Base-by-base conservation (phyloP, 2,329 filamentous ascomycete species). In the Pezizomycotina sp. region DNA sequence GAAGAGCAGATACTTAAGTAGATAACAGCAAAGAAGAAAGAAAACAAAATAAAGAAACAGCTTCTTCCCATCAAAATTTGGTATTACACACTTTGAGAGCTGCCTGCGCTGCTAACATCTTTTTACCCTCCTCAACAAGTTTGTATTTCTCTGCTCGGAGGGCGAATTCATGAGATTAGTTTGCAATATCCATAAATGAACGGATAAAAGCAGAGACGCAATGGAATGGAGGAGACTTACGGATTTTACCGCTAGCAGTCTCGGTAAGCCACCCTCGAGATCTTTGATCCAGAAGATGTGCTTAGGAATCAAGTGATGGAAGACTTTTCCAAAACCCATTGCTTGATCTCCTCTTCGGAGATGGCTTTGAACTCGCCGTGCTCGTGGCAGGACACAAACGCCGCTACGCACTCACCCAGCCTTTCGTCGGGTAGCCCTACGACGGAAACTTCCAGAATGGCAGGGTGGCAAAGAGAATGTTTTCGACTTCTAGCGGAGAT, bases 241-340 rank as follows among this genome's bases (percentile, higher is more conserved):
- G 82, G 37, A 95, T 84, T 69, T 98, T 98, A 15, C 86, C 86
- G 55, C 82, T 92, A 4, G 83, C 79, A 22, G 89, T 98, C 67
- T 92, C 26, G 43, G 23, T 29, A 27, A 30, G 22, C 36, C 27
- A 22, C 31, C 23, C n/a, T 34, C 26, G 21, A 38, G 26, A 25
- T 28, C 30, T 16, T 12, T 28, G 7, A 37, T 38, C 29, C 28
- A 42, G 15, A 35, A 36, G 6, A 31, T 24, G 28, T 27, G 58
- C 64, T 55, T 56, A 68, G 67, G 65, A 22, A 75, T 56, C 53
- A 93, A 70, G 57, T 86, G 79, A 47, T 71, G 19, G 67, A 69
- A 44, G 95, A 56, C 31, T 65, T 69, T 38, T 64, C 60, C 30
- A 67, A 61, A 2, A 93, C 82, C 80, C 80, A 93, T 1, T 59